These are phyloP conservation scores for Neofusicoccum cordaticola DNA, from an alignment of 2,329 filamentous ascomycete genomes.

Conservation along the genomic window DNA sequence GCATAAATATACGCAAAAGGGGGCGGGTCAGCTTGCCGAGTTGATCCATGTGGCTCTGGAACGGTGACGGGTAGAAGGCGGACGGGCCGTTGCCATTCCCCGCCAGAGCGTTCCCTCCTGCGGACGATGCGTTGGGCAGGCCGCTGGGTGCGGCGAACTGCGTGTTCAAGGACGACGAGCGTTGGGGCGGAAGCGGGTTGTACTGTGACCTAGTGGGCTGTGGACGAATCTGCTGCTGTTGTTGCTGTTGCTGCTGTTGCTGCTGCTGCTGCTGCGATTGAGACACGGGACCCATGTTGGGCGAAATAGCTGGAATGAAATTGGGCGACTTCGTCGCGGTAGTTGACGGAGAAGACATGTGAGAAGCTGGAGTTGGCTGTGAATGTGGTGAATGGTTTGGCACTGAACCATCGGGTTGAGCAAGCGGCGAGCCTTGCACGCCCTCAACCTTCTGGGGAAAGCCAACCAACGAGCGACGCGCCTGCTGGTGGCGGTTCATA, in stretches of 20 bases:
- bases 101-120: constrained; percentile 33
- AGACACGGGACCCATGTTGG: constrained; percentile 55
- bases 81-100: constrained; percentile 38
- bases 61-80: constrained; percentile 77
- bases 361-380: constrained; percentile 79
- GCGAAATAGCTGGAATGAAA: constrained; percentile 60
- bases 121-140: constrained; percentile 35
- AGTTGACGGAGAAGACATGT: constrained; percentile 65
- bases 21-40: constrained; percentile 75
- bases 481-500: constrained; percentile 70
- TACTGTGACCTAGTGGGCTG: constrained; percentile 50
- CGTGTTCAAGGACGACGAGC: constrained; percentile 33
- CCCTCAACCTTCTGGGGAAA: constrained; percentile 71
- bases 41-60: constrained; percentile 93
- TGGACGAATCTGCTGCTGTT: constrained; percentile 42
- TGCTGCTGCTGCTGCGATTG: constrained; percentile 43
- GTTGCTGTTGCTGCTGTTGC: constrained; percentile 42
- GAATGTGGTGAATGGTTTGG: constrained; percentile 65
- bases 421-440: constrained; percentile 40
- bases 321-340: constrained; percentile 59
- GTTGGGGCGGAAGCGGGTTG: constrained; percentile 40
- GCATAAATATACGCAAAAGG: constrained; percentile 42
- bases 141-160: constrained; percentile 36
- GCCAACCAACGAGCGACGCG: constrained; percentile 67
- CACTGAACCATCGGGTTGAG: constrained; percentile 39